phyloP scores from a whole-genome alignment of 768 basidiomycete species.

The Hysterangium stoloniferum region DNA sequence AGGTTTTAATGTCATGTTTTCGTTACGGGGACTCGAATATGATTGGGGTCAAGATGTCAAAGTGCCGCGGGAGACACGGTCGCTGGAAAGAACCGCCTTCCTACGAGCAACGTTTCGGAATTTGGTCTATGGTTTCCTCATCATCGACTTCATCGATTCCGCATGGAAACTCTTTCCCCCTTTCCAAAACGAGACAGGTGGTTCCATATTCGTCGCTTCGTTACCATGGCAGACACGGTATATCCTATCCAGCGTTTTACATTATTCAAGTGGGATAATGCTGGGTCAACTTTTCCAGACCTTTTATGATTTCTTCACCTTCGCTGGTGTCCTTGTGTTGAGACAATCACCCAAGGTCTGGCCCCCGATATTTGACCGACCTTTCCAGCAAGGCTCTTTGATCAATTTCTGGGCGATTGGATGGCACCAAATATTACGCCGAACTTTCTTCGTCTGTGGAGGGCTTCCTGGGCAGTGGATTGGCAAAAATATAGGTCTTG shows the following conservation, averaged over 20 bases:
- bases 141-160: constrained; percentile 40
- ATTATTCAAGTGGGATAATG: constrained; percentile 34
- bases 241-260: constrained; percentile 36
- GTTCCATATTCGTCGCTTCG: constrained; percentile 30
- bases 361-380: constrained; percentile 51
- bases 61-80: constrained; percentile 9
- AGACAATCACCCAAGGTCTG: no score
- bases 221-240: constrained; percentile 28
- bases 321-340: constrained; percentile 40
- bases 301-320: constrained; percentile 33
- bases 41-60: no score
- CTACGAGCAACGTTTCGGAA: constrained; percentile 26
- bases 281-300: constrained; percentile 40
- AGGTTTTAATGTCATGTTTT: no score
- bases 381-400: constrained; percentile 53
- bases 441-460: constrained; percentile 36
- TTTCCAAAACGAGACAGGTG: constrained; percentile 27
- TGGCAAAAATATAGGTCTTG: constrained; percentile 36
- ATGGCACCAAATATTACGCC: constrained; percentile 69
- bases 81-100: constrained; percentile 35
- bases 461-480: constrained; percentile 17
- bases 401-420: constrained; percentile 50
- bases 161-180: constrained; percentile 35
- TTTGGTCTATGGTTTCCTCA: constrained; percentile 27
- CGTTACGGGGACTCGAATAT: no score